A percentile compares a stretch with the other conserved stretches of the same genome.
Evolutionary conservation across 2,329 filamentous ascomycete species (phyloP).

Genomic region (Xylariales sp.): DNA sequence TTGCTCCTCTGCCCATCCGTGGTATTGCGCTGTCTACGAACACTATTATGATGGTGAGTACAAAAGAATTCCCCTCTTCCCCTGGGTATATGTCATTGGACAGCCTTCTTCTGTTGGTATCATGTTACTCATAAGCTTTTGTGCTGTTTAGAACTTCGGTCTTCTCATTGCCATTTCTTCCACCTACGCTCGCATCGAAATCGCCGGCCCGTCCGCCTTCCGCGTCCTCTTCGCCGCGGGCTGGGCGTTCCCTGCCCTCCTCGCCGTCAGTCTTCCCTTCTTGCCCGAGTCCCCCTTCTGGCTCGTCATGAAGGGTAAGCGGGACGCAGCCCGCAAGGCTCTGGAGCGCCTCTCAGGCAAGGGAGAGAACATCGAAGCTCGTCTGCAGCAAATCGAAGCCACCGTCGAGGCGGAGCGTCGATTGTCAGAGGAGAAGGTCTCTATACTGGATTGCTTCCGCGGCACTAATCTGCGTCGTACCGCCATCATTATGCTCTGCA

Average conservation of each 20-base stretch:
- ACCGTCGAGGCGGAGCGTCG: slow-evolving; percentile 4
- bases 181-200: no score
- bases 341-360: slow-evolving; percentile 23
- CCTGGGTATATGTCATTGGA: no score
- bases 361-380: slow-evolving; percentile 1
- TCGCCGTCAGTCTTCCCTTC: no score
- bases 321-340: slow-evolving; percentile 24
- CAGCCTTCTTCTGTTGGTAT: no score
- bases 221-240: no score
- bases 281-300: no score
- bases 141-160: no score
- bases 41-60: slow-evolving; percentile 6
- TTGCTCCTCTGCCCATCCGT: slow-evolving; percentile 10
- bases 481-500: slow-evolving; percentile 13
- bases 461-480: slow-evolving; percentile 13
- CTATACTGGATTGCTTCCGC: slow-evolving; percentile 8
- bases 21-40: slow-evolving; percentile 12
- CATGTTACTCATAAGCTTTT: no score
- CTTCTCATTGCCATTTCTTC: no score
- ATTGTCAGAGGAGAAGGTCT: background rate
- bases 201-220: no score
- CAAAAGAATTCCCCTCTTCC: no score
- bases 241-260: no score
- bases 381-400: slow-evolving; percentile 5
- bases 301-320: slow-evolving; percentile 22